These are phyloP conservation scores for Aspergillus novoparasiticus DNA, from an alignment of 2,329 filamentous ascomycete species.

Conservation along the genomic window DNA sequence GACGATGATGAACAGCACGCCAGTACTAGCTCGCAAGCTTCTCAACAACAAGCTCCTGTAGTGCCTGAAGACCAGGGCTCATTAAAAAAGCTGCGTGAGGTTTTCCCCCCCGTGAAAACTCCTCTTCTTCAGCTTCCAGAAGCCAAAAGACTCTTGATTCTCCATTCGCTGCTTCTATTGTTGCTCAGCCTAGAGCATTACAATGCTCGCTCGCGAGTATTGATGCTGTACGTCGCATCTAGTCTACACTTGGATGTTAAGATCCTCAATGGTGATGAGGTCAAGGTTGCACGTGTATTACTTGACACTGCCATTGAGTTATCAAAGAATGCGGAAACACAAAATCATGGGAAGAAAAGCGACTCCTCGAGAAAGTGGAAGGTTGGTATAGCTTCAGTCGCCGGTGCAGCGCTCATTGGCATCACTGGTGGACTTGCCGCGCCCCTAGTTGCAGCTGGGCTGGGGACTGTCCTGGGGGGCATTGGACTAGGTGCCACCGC, in stretches of 20 bases:
- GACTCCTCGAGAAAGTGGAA: constrained; percentile 71
- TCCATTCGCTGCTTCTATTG: constrained; percentile 73
- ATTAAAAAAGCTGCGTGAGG: constrained; percentile 31
- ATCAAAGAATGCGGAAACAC: constrained; percentile 74
- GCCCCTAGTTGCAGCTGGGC: constrained; percentile 73
- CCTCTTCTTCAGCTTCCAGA: constrained; percentile 49
- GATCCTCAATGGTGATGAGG: constrained; percentile 70
- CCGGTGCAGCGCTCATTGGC: constrained; percentile 83
- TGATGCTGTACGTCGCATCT: constrained; percentile 70
- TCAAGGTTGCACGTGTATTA: constrained; percentile 72
- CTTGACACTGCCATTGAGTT: constrained; percentile 76
- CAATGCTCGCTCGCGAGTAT: constrained; percentile 69
- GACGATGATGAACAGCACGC: constrained; percentile 42
- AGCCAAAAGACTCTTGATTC: constrained; percentile 61
- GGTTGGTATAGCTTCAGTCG: constrained; percentile 83
- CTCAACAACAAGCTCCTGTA: constrained; percentile 24
- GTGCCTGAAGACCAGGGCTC: constrained; percentile 28
- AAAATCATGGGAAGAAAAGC: constrained; percentile 69
- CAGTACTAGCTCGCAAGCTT: constrained; percentile 27
- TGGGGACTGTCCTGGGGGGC: constrained; percentile 78
- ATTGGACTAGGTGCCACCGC: constrained; percentile 72
- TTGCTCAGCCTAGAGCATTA: constrained; percentile 78
- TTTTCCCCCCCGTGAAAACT: constrained; percentile 64
- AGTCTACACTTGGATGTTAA: constrained; percentile 69
- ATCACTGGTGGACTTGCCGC: constrained; percentile 78